phyloP scores from a whole-genome alignment of 202 grass and related monocot genomes.

The Dendrocalamus latiflorus region DNA sequence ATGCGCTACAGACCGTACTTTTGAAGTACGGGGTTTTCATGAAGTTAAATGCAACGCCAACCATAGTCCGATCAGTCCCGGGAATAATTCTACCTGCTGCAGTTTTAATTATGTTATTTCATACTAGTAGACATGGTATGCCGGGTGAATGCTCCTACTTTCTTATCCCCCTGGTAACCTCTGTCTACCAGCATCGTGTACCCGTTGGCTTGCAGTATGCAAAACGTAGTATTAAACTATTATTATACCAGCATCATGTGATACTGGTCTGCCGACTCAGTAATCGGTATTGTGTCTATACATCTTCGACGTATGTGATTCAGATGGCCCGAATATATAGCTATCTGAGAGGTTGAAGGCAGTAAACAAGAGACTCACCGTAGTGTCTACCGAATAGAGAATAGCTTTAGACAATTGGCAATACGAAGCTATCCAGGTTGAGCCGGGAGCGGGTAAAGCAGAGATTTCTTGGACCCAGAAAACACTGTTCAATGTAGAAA shows the following conservation, averaged over 20 bases:
- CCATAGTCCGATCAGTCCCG: background rate
- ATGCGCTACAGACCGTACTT: slow-evolving; percentile 81
- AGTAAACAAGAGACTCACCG: too few species aligned
- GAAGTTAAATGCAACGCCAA: background rate
- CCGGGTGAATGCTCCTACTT: background rate
- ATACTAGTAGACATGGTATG: background rate
- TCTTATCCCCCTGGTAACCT: background rate
- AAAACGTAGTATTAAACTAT: background rate
- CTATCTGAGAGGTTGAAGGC: too few species aligned
- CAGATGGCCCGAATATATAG: background rate
- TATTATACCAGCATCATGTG: background rate
- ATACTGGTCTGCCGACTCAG: background rate
- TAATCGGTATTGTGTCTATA: background rate
- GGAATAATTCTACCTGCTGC: slow-evolving; percentile 23
- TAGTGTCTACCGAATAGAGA: too few species aligned
- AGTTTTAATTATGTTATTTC: background rate
- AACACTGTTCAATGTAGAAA: too few species aligned
- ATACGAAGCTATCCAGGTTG: too few species aligned
- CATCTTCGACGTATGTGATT: background rate
- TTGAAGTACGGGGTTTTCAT: background rate
- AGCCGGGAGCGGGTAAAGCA: too few species aligned
- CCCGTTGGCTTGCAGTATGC: background rate
- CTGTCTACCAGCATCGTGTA: background rate
- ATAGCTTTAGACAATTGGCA: too few species aligned
- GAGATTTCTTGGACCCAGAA: too few species aligned